Evolutionary conservation across 768 basidiomycete species (phyloP).

Genomic region (Kwoniella europaea): DNA sequence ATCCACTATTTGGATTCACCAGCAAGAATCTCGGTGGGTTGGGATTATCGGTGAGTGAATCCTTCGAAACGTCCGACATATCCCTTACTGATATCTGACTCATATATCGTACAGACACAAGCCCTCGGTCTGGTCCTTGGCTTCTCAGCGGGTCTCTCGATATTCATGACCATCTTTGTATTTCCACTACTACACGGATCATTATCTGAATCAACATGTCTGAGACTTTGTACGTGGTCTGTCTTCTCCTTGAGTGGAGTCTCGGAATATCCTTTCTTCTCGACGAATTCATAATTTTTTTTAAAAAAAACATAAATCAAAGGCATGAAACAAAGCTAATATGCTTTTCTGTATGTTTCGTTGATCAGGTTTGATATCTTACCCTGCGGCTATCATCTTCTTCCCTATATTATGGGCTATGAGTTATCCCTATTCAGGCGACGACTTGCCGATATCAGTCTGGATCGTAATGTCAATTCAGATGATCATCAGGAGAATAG

Average conservation of each 20-base stretch:
- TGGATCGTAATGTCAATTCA: constrained; percentile 34
- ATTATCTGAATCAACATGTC: constrained; percentile 34
- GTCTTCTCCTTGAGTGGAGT: neutral
- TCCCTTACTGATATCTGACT: no score
- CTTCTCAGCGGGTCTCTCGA: constrained; percentile 37
- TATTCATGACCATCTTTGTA: constrained; percentile 42
- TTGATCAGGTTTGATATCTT: constrained; percentile 33
- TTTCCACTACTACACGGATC: constrained; percentile 38
- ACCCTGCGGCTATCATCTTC: constrained; percentile 32
- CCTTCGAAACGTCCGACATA: no score
- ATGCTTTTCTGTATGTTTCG: no score
- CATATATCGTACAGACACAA: constrained; percentile 22
- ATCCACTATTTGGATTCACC: constrained; percentile 46
- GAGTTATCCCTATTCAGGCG: constrained; percentile 22
- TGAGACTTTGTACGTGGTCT: constrained; percentile 29
- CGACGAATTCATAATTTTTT: no score
- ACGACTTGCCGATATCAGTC: constrained; percentile 15
- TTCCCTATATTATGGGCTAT: constrained; percentile 41
- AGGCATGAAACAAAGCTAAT: neutral
- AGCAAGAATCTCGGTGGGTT: constrained; percentile 42
- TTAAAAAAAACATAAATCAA: no score
- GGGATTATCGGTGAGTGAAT: constrained; percentile 34
- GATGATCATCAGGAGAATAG: constrained; percentile 38
- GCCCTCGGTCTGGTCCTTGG: constrained; percentile 40
- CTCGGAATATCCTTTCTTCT: neutral